Percentiles rank a stretch among this genome's conserved stretches.
Conservation (phyloP, 495 filamentous ascomycete genomes). For the Penicillium fimorum region DNA sequence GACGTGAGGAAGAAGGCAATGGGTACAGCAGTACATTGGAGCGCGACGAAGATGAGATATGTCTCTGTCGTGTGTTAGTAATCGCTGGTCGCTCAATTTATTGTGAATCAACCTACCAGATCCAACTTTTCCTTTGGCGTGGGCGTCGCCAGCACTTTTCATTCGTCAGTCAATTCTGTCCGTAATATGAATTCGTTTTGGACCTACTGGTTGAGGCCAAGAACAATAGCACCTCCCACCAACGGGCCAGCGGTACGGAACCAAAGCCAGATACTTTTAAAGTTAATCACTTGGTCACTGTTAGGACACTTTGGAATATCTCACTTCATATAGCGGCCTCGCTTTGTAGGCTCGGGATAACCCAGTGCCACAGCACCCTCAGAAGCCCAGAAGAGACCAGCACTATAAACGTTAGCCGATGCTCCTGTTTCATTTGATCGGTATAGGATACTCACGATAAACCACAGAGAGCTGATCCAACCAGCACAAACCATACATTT, state of each 20-base stretch:
- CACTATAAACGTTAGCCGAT: constrained; percentile 22
- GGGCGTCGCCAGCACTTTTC: constrained; percentile 16
- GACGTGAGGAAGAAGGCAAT: constrained; percentile 53
- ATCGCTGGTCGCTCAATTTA: background rate
- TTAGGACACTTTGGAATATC: background rate
- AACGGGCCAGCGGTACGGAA: constrained; percentile 59
- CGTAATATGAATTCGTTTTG: background rate
- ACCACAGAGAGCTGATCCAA: constrained; percentile 62
- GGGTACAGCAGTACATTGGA: constrained; percentile 55
- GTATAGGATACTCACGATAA: constrained; percentile 42
- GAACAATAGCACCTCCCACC: constrained; percentile 60
- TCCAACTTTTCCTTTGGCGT: constrained; percentile 30
- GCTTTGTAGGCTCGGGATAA: constrained; percentile 60
- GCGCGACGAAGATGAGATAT: constrained; percentile 58
- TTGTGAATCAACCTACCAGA: constrained; percentile 18
- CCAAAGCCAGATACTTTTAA: constrained; percentile 54
- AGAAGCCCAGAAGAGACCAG: constrained; percentile 63
- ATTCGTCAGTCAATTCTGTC: constrained; percentile 25
- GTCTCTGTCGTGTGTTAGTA: constrained; percentile 28
- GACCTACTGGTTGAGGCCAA: constrained; percentile 54
- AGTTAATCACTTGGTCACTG: background rate
- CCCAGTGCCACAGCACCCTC: constrained; percentile 63
- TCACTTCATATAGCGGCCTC: constrained; percentile 51
- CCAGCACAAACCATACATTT: constrained; percentile 61
- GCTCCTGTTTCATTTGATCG: background rate